These are phyloP conservation scores for Conticribra weissflogii DNA, from an alignment of 108 stramenopile species.

Conservation along the genomic window DNA sequence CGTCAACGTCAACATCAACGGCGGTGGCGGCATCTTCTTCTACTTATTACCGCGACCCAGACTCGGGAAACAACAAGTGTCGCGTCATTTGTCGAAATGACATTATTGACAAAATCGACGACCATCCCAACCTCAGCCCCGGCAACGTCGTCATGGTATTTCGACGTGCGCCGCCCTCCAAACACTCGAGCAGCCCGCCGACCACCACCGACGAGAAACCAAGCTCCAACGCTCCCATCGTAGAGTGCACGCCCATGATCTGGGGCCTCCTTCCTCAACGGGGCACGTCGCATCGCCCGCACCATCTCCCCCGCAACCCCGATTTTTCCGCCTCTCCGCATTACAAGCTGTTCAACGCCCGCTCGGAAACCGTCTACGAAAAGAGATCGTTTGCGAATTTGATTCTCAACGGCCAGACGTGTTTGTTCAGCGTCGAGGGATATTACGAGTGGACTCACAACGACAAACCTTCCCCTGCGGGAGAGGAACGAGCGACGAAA, in stretches of 20 bases:
- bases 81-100: not conserved
- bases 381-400: constrained; percentile 71
- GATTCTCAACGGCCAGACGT: constrained; percentile 50
- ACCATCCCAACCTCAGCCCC: constrained; percentile 22
- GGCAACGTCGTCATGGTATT: constrained; percentile 15
- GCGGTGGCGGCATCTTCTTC: no score
- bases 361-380: constrained; percentile 72
- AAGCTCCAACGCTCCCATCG: not conserved
- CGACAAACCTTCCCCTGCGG: not conserved
- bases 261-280: constrained; percentile 80
- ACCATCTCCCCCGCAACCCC: constrained; percentile 45
- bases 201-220: not conserved
- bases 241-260: constrained; percentile 36
- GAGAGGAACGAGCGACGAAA: not conserved
- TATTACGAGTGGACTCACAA: constrained; percentile 79
- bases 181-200: not conserved
- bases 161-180: not conserved
- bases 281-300: constrained; percentile 45
- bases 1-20: not conserved
- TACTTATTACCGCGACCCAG: no score
- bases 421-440: constrained; percentile 79
- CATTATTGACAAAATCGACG: not conserved
- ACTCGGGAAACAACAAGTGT: not conserved
- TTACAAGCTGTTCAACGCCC: constrained; percentile 80
- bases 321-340: constrained; percentile 61